phyloP scores from a whole-genome alignment of 2,329 filamentous ascomycete genomes.

The Leptographium flavum region DNA sequence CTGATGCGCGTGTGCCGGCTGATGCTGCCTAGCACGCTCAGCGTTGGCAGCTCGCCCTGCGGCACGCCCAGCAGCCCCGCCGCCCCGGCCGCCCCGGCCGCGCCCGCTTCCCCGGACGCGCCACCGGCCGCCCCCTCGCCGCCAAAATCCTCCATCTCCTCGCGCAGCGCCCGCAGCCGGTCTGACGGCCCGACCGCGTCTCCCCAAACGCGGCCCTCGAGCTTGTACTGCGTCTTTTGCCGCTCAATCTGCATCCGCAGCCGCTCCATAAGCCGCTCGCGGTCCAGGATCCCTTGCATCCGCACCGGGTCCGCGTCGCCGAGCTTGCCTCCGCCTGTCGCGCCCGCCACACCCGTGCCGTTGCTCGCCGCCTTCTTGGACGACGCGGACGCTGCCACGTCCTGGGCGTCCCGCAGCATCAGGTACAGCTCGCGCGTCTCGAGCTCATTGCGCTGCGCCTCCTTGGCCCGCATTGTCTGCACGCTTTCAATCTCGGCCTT shows the following conservation, averaged over 20 bases:
- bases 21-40: constrained; percentile 61
- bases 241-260: constrained; percentile 91
- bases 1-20: constrained; percentile 43
- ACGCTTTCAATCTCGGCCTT: constrained; percentile 82
- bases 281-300: constrained; percentile 86
- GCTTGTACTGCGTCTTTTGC: constrained; percentile 94
- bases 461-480: constrained; percentile 73
- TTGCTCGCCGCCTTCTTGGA: constrained; percentile 13
- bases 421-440: constrained; percentile 95
- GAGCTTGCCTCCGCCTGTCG: constrained; percentile 28
- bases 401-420: constrained; percentile 94
- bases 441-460: constrained; percentile 85
- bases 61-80: constrained; percentile 23
- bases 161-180: constrained; percentile 75
- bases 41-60: constrained; percentile 22
- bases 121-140: constrained; percentile 27
- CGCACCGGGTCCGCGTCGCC: constrained; percentile 54
- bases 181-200: constrained; percentile 77
- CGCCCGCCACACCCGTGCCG: not conserved
- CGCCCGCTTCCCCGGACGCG: constrained; percentile 25
- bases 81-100: constrained; percentile 26
- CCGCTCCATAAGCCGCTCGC: constrained; percentile 82
- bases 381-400: constrained; percentile 81
- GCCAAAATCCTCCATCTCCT: constrained; percentile 67
- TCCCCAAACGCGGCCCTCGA: constrained; percentile 85